Base-by-base conservation (phyloP, 495 filamentous ascomycete species). In the Xylaria telfairii region DNA sequence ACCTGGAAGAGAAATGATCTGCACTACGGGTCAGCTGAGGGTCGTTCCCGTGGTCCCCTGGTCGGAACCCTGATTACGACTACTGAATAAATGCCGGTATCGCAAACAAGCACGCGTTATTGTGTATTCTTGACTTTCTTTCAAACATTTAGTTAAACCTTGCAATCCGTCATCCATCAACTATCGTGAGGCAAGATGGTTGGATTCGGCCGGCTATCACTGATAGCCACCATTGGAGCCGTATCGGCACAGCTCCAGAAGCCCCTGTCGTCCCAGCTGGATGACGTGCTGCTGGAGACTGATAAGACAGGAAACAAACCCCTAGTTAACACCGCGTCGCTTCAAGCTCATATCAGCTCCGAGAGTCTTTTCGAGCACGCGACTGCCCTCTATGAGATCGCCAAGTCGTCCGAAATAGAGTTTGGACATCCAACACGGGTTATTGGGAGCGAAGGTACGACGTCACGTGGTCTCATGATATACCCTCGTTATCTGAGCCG, bases 371-470 rank as follows among this genome's bases (percentile, higher is more conserved):
- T 88, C 8, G 75, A 76, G 13, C 82, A 87, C 56, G 88, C 89
- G 49, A 82, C 89, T 70, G 74, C 84, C 15, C 83, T 91, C 19
- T 91, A 83, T 75, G 74, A 83, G 53, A 83, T 90, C 69, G 88
- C 89, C 12, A 79, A 88, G 72, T 76, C 83, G 28, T 82, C 83
- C 15, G 76, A 84, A 54, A 78, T 84, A 15, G 86, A 89, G 62
- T 90, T 87, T 76, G 83, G 83, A 68, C 89, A 89, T 67, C 89
- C 88, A 3, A 91, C 89, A 4, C 82, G 89, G 65, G 89, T 91
- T 21, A 90, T 91, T 71, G 89, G 89, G 28, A 89, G 87, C 67
- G 72, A 82, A 70, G 89, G 89, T 87, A 82, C 62, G 79, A 74
- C 39, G 12, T 8, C 46, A 12, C 60, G 49, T 68, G 57, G 21